These are phyloP conservation scores for Trichoderma reesei DNA, from an alignment of 495 filamentous ascomycete genomes.

Conservation along the genomic window DNA sequence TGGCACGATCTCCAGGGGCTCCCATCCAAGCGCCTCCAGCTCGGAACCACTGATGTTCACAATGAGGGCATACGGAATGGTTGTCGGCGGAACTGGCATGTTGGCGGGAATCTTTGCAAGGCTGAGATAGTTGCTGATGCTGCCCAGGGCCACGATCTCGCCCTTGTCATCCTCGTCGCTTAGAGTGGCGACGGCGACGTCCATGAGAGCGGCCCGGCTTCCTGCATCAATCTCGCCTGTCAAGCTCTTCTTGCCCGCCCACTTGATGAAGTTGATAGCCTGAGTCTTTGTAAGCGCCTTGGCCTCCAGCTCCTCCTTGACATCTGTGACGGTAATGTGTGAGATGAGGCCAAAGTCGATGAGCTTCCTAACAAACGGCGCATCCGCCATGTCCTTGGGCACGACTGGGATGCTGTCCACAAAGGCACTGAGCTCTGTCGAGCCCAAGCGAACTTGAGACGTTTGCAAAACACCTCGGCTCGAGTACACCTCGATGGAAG, in stretches of 20 bases:
- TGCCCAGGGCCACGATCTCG: constrained; percentile 63
- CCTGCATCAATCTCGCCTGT: constrained; percentile 55
- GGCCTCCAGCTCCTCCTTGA: constrained; percentile 65
- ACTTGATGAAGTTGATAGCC: constrained; percentile 69
- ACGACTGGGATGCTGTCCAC: constrained; percentile 84
- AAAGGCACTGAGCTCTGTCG: constrained; percentile 72
- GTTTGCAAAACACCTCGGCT: constrained; percentile 75
- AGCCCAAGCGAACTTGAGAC: constrained; percentile 65
- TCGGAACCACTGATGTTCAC: constrained; percentile 43
- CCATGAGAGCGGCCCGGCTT: constrained; percentile 55
- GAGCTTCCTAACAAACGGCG: constrained; percentile 65
- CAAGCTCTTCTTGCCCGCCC: constrained; percentile 59
- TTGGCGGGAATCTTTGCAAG: constrained; percentile 64
- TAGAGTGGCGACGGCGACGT: constrained; percentile 71
- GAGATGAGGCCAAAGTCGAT: constrained; percentile 70
- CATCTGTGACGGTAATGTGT: constrained; percentile 77
- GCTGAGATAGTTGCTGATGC: constrained; percentile 63
- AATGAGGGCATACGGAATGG: constrained; percentile 73
- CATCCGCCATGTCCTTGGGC: constrained; percentile 58
- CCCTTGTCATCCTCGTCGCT: constrained; percentile 50
- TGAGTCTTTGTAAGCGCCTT: constrained; percentile 68
- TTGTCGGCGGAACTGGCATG: constrained; percentile 73
- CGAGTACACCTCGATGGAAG: constrained; percentile 77
- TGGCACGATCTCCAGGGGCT: constrained; percentile 65
- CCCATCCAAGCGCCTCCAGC: constrained; percentile 73